Percentiles rank a stretch among this genome's conserved stretches.
Conservation (phyloP, 2,329 filamentous ascomycete genomes). For the Ceratocystis albifundus region DNA sequence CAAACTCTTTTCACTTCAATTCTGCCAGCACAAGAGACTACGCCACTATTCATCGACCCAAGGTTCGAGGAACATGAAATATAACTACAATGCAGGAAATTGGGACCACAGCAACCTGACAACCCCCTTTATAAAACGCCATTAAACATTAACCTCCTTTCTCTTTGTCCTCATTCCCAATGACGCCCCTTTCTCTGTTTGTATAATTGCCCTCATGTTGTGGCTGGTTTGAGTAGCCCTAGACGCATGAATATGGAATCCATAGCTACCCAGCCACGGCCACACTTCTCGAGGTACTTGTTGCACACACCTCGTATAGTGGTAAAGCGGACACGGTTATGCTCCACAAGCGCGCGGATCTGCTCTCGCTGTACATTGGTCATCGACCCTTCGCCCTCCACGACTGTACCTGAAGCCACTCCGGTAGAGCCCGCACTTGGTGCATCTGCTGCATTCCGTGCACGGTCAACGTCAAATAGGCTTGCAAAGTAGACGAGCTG, state of each 20-base stretch:
- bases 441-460: constrained; percentile 43
- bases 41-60: background rate
- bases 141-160: constrained; percentile 29
- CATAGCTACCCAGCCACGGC: constrained; percentile 88
- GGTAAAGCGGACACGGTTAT: constrained; percentile 69
- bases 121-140: background rate
- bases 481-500: constrained; percentile 79
- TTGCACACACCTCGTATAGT: constrained; percentile 69
- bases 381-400: constrained; percentile 25
- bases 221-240: constrained; percentile 35
- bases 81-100: too few relatives aligned
- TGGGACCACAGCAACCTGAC: too few relatives aligned
- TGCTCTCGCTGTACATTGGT: constrained; percentile 49
- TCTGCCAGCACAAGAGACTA: background rate
- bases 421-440: constrained; percentile 25
- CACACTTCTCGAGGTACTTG: constrained; percentile 77
- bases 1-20: background rate
- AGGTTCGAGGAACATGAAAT: too few relatives aligned
- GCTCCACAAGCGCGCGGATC: constrained; percentile 60
- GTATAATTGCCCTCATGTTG: background rate
- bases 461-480: constrained; percentile 84
- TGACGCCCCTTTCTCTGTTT: background rate
- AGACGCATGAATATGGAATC: constrained; percentile 67
- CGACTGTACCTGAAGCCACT: constrained; percentile 25
- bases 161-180: constrained; percentile 30